Conservation (phyloP, 2,329 filamentous ascomycete species). For the Fusarium sp. region DNA sequence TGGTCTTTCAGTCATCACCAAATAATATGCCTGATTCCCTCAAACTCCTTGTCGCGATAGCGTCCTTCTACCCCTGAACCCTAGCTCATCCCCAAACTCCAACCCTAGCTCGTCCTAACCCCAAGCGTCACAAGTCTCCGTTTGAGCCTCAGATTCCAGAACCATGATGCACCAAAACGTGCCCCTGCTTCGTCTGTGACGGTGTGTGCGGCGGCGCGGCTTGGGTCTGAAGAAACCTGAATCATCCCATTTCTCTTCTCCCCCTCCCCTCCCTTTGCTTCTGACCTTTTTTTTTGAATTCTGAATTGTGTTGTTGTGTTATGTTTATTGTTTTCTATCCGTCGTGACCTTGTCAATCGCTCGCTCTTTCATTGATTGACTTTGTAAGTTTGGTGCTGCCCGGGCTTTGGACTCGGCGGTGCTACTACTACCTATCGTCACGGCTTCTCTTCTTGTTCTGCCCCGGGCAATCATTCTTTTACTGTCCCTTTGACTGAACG, state of each 20-base stretch:
- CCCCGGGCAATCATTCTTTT: conserved; percentile 36
- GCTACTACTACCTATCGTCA: not conserved
- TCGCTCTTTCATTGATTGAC: conserved; percentile 24
- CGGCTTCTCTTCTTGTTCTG: conserved; percentile 30
- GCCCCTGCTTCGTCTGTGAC: conserved; percentile 14
- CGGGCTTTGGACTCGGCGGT: conserved; percentile 32
- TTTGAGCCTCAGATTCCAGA: conserved; percentile 42
- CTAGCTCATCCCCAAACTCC: conserved; percentile 21
- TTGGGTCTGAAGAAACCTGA: conserved; percentile 8
- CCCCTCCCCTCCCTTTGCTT: conserved; percentile 22
- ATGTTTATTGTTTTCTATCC: conserved; percentile 15
- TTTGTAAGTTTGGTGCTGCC: conserved; percentile 7
- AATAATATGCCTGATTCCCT: not conserved
- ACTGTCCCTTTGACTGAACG: conserved; percentile 1
- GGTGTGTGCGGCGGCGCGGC: conserved; percentile 13
- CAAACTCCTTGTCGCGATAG: conserved; percentile 6
- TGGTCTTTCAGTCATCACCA: not conserved
- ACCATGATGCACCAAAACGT: conserved; percentile 16
- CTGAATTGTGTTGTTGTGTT: conserved; percentile 12
- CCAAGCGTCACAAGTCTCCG: conserved; percentile 37
- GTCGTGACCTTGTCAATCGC: conserved; percentile 27
- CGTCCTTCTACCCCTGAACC: conserved; percentile 27
- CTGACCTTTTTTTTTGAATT: conserved; percentile 13
- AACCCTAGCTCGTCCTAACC: conserved; percentile 33
- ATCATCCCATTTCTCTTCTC: conserved; percentile 34